Evolutionary conservation across 306 rosid species (phyloP), one percentile per base, ranked within the genome.

Genomic region (Phaseolus lunatus): DNA sequence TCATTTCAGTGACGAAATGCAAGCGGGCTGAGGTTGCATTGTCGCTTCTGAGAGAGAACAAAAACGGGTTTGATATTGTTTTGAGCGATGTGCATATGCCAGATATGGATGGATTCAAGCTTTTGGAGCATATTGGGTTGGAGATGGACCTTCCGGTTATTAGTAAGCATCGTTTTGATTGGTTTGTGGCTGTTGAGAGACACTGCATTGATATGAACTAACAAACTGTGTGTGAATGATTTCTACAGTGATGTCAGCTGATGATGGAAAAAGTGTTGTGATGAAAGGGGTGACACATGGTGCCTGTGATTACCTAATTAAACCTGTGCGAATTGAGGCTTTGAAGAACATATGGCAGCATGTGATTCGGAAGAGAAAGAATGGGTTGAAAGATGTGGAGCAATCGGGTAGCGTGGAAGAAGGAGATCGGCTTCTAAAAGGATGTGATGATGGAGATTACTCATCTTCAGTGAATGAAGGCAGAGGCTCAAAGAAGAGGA

Each of bases 91-190:
- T 96, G 4, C 99, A 96, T 84, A 96, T 96, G 99, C 99, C 99
- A 0, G 99, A 96, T 72, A 96, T 96, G 99, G 98, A 96, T 77
- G 99, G 99, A 63, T 96, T 96, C 68, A 92, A 96, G 48, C 99
- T 96, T 59, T 80, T 96, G 5, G 99, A 91, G 81, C 84, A 75
- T 76, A 88, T 96, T 85, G 99, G 99, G 31, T 78, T 96, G 72
- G 99, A 96, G 77, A 96, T 96, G 99, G 99, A 96, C 84, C 87
- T 96, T 73, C 99, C 99, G 8, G 99, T 96, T 49, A 96, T 96
- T 44, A 96, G 99, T 96, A 87, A 88, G 98, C 72, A 39, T 52
- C 5, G 58, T 64, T 61, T 64, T 24, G 1, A 16, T 63, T 49
- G 44, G 63, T 39, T 70, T 53, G 22, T 68, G 45, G 52, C 27